Evolutionary conservation across 345 rosid genomes (phyloP).

Genomic region (Mercurialis annua): DNA sequence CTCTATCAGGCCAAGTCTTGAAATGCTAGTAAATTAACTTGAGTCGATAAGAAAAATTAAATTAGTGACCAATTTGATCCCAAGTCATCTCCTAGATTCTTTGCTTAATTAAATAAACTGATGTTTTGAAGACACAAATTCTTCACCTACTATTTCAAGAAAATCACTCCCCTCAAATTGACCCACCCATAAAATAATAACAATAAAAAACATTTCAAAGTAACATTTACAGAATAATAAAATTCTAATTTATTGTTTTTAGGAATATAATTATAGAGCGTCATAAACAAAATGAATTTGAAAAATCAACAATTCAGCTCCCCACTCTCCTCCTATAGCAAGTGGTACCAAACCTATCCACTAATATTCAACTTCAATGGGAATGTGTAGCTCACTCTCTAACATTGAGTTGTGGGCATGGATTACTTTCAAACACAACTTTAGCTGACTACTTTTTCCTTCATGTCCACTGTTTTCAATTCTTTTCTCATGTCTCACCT

Average conservation of each 20-base stretch:
- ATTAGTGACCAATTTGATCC: constrained; percentile 10
- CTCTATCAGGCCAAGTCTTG: too few relatives aligned
- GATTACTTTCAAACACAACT: constrained; percentile 13
- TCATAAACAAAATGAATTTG: neutral
- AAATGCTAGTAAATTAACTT: neutral
- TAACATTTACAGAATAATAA: neutral
- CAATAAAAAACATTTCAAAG: neutral
- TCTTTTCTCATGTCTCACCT: neutral
- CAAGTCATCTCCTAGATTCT: constrained; percentile 18
- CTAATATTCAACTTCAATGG: constrained; percentile 6
- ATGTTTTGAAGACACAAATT: constrained; percentile 20
- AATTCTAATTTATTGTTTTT: neutral
- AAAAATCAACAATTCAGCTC: neutral
- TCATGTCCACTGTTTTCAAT: constrained; percentile 1
- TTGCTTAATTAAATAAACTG: constrained; percentile 28
- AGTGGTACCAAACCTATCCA: neutral
- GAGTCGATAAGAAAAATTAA: too few relatives aligned
- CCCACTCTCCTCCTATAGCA: neutral
- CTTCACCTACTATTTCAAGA: constrained; percentile 31
- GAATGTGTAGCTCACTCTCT: constrained; percentile 1
- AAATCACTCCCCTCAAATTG: constrained; percentile 19
- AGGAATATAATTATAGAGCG: too few relatives aligned
- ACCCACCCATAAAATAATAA: neutral
- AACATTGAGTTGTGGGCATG: constrained; percentile 4
- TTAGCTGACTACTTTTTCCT: constrained; percentile 11